Evolutionary conservation across 2,329 filamentous ascomycete genomes (phyloP).

Genomic region (Teratosphaeria nubilosa): DNA sequence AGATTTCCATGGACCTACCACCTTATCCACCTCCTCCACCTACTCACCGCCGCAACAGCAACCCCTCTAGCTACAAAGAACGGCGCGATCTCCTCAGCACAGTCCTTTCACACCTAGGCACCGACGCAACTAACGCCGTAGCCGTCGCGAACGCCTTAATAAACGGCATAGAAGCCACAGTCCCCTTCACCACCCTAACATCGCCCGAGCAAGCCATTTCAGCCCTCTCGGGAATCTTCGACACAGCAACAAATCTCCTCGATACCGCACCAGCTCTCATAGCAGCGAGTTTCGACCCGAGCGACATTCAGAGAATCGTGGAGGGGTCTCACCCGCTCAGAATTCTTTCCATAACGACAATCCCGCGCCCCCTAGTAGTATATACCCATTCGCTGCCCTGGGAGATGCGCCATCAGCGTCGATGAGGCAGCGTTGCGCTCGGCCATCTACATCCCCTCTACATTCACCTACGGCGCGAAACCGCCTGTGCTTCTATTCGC

Average conservation of each 20-base stretch:
- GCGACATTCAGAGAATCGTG: not conserved
- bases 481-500: not conserved
- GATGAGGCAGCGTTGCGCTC: not conserved
- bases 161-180: not conserved
- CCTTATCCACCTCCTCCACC: not conserved
- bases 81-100: not conserved
- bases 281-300: not conserved
- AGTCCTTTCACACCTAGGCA: not conserved
- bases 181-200: not conserved
- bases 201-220: not conserved
- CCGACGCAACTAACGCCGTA: not conserved
- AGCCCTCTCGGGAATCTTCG: not conserved
- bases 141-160: not conserved
- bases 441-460: slow-evolving; percentile 40
- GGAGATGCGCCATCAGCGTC: not conserved
- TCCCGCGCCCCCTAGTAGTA: not conserved
- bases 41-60: not conserved
- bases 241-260: not conserved
- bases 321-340: not conserved
- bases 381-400: not conserved
- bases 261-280: not conserved
- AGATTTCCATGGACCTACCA: not conserved
- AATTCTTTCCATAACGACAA: not conserved
- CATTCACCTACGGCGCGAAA: slow-evolving; percentile 32
- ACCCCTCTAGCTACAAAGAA: not conserved